phyloP scores from a whole-genome alignment of 352 stramenopile species.

The Pythium monospermum region DNA sequence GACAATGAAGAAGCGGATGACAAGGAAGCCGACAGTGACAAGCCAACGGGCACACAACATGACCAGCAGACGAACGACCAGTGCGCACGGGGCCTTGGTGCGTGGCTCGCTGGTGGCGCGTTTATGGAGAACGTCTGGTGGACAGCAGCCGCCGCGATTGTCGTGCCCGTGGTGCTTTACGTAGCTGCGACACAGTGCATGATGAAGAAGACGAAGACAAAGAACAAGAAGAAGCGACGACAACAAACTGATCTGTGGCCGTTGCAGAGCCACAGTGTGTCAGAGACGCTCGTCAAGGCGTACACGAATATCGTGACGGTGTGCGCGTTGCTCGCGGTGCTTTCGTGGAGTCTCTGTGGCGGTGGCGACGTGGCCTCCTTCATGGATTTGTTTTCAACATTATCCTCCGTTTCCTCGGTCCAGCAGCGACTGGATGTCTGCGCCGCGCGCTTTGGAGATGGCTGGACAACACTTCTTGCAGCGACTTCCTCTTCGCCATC shows the following conservation, averaged over 20 bases:
- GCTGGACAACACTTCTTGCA: no score
- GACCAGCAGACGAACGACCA: background rate
- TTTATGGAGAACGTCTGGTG: conserved; percentile 49
- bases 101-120: conserved; percentile 15
- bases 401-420: no score
- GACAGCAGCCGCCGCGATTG: conserved; percentile 35
- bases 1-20: conserved; percentile 4
- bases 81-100: background rate
- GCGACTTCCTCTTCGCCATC: no score
- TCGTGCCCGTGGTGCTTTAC: conserved; percentile 52
- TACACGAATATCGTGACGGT: conserved; percentile 19
- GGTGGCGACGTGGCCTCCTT: background rate
- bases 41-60: background rate
- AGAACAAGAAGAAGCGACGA: background rate
- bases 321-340: conserved; percentile 6
- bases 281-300: conserved; percentile 18
- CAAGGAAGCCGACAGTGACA: background rate
- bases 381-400: no score
- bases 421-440: no score
- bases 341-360: conserved; percentile 6
- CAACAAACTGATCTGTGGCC: no score
- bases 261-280: conserved; percentile 17
- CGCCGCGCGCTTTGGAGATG: no score
- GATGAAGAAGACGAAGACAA: background rate
- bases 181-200: conserved; percentile 2